Evolutionary conservation across 2,329 filamentous ascomycete species (phyloP).

Genomic region (Epichloe aotearoae): DNA sequence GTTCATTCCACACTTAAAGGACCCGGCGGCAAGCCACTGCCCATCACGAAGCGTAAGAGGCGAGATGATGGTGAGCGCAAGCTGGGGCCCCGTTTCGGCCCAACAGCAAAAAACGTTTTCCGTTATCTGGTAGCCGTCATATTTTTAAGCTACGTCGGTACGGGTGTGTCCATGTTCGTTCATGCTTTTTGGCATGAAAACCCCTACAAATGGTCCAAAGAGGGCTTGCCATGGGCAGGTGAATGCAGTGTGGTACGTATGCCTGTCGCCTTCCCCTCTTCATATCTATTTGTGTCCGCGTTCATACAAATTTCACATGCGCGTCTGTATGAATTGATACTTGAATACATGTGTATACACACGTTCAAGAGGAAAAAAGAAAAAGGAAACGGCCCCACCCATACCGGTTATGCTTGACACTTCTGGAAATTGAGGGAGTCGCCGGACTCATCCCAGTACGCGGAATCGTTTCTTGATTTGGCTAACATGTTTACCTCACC

Average conservation of each 20-base stretch:
- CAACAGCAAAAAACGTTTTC: slow-evolving; percentile 58
- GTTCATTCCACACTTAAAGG: slow-evolving; percentile 44
- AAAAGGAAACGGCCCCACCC: too few relatives aligned
- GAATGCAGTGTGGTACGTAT: slow-evolving; percentile 58
- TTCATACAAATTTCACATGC: too few relatives aligned
- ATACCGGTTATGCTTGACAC: too few relatives aligned
- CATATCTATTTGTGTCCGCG: background rate
- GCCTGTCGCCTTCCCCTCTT: background rate
- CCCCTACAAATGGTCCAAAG: slow-evolving; percentile 24
- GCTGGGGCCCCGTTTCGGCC: slow-evolving; percentile 44
- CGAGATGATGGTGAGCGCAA: slow-evolving; percentile 32
- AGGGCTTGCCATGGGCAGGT: slow-evolving; percentile 57
- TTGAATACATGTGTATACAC: too few relatives aligned
- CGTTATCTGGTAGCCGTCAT: slow-evolving; percentile 59
- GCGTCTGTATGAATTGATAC: too few relatives aligned
- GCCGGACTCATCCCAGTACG: background rate
- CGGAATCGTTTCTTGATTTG: background rate
- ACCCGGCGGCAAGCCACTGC: slow-evolving; percentile 81
- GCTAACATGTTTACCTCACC: background rate
- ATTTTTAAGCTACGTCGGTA: slow-evolving; percentile 62
- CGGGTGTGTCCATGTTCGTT: slow-evolving; percentile 57
- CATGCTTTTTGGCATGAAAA: slow-evolving; percentile 49
- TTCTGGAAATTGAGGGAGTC: background rate
- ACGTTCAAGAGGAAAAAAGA: too few relatives aligned
- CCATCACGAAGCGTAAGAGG: slow-evolving; percentile 47